Evolutionary conservation across 1,284 basidiomycete species (phyloP), one percentile per base, ranked within the genome.

Genomic region (Boletus semigastroideus): DNA sequence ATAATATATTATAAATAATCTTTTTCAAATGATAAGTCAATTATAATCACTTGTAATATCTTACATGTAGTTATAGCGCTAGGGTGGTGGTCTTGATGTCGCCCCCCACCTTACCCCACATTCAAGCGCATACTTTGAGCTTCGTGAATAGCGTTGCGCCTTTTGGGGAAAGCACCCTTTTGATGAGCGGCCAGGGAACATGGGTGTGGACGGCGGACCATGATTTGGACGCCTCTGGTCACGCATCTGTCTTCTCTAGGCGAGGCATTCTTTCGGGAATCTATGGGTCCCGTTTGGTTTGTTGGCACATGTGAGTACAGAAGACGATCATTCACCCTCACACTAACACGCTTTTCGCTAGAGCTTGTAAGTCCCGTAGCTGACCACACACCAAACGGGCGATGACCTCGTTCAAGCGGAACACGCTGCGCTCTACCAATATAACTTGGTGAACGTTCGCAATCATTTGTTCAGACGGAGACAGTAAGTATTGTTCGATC

Each of bases 381-480:
- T 3, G 19, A 27, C 22, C 16, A 3, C 2, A 20, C 40, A 6
- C 1, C 2, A 19, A 37, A 38, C 40, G 3, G 20, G 48, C 19
- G 30, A 48, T 22, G 27, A 2, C 6, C 8, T 34, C 19, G n/a
- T 41, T 78, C 75, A 76, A 54, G 86, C 88, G 60, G 86, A 90
- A 61, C 83, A 85, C 55, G 73, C 75, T 6, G 30, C 34, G 38
- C 63, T 86, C 8, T 88, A 87, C 61, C 84, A 89, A 62, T 89
- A 87, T 62, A 80, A 74, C 58, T 64, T 90, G 33, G 79, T 75
- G 31, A 77, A 78, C 42, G 86, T 87, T 1, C 68, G 72, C 56
- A 80, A 84, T 61, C 86, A 90, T 59, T 88, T 38, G 83, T 84
- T 38, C 87, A 90, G 63, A 88, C 86, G 0, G 86, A 88, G 66